Evolutionary conservation across 2,329 filamentous ascomycete genomes (phyloP).

Genomic region (Neodidymelliopsis sp.): DNA sequence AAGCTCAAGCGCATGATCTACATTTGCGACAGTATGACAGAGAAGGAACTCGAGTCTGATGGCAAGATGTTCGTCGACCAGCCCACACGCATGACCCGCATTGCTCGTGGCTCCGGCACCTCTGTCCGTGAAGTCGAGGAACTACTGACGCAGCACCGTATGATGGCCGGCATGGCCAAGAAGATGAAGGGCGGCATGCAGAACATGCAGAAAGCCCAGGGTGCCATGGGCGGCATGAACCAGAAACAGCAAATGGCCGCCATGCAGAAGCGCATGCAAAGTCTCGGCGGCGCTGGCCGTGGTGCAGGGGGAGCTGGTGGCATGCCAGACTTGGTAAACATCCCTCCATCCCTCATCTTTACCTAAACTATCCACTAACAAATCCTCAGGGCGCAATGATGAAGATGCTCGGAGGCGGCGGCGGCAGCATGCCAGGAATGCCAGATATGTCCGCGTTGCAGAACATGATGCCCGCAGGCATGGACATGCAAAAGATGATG

Average conservation of each 20-base stretch:
- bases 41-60: conserved; percentile 93
- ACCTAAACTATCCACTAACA: neutral
- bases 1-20: conserved; percentile 99
- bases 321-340: conserved; percentile 79
- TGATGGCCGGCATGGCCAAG: conserved; percentile 99
- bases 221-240: conserved; percentile 88
- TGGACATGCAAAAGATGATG: conserved; percentile 52
- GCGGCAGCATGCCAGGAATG: conserved; percentile 66
- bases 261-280: conserved; percentile 94
- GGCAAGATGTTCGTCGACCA: conserved; percentile 94
- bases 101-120: conserved; percentile 89
- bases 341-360: neutral
- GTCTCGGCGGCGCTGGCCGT: conserved; percentile 80
- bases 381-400: conserved; percentile 69
- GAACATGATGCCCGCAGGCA: no score
- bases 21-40: conserved; percentile 98
- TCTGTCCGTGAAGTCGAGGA: conserved; percentile 94
- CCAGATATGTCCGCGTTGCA: conserved; percentile 64
- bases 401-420: conserved; percentile 84
- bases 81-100: conserved; percentile 88
- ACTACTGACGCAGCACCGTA: conserved; percentile 93
- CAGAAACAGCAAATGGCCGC: conserved; percentile 93
- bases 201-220: conserved; percentile 92
- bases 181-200: conserved; percentile 94
- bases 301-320: conserved; percentile 53